Evolutionary conservation across 495 filamentous ascomycete genomes (phyloP).

Genomic region (Oidiodendron maius): DNA sequence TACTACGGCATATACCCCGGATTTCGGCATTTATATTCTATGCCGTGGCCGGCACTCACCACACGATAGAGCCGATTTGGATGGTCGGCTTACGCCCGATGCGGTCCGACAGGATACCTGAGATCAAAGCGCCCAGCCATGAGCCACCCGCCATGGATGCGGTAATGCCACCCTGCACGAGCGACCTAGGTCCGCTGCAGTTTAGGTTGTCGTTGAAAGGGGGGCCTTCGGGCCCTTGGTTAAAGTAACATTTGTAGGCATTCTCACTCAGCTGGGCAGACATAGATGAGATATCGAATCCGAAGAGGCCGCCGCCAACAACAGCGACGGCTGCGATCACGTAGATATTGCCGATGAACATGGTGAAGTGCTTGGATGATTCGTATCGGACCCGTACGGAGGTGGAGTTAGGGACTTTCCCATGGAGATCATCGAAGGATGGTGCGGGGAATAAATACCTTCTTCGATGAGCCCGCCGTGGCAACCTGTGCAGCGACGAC

Average conservation of each 20-base stretch:
- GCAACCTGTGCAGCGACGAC: too few relatives aligned
- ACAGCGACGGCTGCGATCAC: constrained; percentile 68
- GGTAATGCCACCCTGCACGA: constrained; percentile 43
- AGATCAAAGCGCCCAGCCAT: constrained; percentile 61
- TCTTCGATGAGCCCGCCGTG: too few relatives aligned
- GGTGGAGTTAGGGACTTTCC: too few relatives aligned
- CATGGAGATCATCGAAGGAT: too few relatives aligned
- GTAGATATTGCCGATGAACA: constrained; percentile 67
- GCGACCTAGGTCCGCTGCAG: constrained; percentile 29
- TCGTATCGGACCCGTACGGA: too few relatives aligned
- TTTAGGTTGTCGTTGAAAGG: constrained; percentile 31
- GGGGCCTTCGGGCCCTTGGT: constrained; percentile 34
- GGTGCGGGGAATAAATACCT: too few relatives aligned
- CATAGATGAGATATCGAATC: constrained; percentile 77
- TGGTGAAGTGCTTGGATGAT: too few relatives aligned
- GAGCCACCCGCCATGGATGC: constrained; percentile 70
- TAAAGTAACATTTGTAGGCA: constrained; percentile 60
- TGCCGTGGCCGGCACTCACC: constrained; percentile 35
- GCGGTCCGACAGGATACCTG: constrained; percentile 57
- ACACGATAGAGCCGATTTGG: constrained; percentile 55
- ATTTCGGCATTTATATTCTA: constrained; percentile 5
- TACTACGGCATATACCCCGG: too few relatives aligned
- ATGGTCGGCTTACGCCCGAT: constrained; percentile 65
- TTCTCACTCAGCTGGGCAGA: constrained; percentile 60
- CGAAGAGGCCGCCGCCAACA: constrained; percentile 72